These are phyloP conservation scores for Fomitopsis pinicola DNA, from an alignment of 1,284 basidiomycete species.

Conservation along the genomic window DNA sequence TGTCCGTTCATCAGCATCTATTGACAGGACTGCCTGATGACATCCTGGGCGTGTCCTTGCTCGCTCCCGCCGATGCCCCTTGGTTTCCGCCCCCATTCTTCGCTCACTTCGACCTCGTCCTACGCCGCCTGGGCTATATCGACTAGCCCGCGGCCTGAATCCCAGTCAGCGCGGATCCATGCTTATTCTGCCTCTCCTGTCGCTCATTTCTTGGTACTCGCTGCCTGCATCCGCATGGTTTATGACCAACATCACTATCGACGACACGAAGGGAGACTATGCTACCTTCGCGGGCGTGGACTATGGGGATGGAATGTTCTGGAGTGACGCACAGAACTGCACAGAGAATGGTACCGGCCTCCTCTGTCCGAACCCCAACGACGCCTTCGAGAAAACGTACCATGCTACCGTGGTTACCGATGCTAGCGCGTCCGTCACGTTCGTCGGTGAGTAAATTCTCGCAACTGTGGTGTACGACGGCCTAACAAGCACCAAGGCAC, in stretches of 20 bases:
- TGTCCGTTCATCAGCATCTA: neutral
- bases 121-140: neutral
- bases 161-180: neutral
- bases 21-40: constrained; percentile 1
- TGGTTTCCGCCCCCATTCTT: neutral
- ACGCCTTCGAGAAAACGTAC: constrained; percentile 17
- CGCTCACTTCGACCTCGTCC: neutral
- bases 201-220: neutral
- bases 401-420: constrained; percentile 20
- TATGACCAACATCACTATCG: constrained; percentile 36
- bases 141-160: neutral
- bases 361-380: constrained; percentile 14
- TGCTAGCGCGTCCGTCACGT: constrained; percentile 17
- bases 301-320: constrained; percentile 26
- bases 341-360: constrained; percentile 15
- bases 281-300: constrained; percentile 23
- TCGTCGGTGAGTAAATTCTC: constrained; percentile 19
- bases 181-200: neutral
- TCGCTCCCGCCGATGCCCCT: neutral
- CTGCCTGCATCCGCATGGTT: neutral
- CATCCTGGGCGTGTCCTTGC: neutral
- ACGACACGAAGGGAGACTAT: constrained; percentile 38
- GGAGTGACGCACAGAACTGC: constrained; percentile 25
- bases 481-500: constrained; percentile 16
- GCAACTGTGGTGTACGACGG: neutral